These are phyloP conservation scores for Russula dissimulans DNA, from an alignment of 768 basidiomycete species.

Conservation along the genomic window DNA sequence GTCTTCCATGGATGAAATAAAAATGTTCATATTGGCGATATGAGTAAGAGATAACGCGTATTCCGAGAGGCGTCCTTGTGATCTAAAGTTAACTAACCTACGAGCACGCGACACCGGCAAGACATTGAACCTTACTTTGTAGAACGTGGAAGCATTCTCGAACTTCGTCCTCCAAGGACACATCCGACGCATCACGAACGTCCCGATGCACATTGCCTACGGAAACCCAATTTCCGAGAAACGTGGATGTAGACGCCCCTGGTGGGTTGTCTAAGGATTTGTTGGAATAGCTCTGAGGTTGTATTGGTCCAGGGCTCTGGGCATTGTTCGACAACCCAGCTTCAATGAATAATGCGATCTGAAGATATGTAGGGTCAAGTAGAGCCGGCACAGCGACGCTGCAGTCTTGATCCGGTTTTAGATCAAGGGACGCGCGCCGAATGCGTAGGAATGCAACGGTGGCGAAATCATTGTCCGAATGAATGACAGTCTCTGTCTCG, in stretches of 20 bases:
- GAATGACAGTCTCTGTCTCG: constrained; percentile 62
- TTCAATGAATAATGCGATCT: constrained; percentile 10
- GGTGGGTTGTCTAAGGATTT: constrained; percentile 1
- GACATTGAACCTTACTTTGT: constrained; percentile 37
- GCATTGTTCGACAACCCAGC: neutral
- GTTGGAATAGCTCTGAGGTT: constrained; percentile 2
- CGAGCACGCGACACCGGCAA: neutral
- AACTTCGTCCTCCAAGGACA: constrained; percentile 65
- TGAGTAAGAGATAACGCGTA: constrained; percentile 45
- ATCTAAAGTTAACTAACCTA: neutral
- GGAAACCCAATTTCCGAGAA: constrained; percentile 57
- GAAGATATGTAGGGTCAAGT: constrained; percentile 37
- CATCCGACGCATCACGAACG: constrained; percentile 16
- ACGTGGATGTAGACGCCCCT: constrained; percentile 21
- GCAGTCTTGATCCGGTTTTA: constrained; percentile 33
- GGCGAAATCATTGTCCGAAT: constrained; percentile 74
- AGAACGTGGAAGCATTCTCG: constrained; percentile 54
- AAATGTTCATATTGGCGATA: constrained; percentile 71
- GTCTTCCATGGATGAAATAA: constrained; percentile 71
- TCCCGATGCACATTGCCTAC: constrained; percentile 45
- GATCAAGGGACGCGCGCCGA: constrained; percentile 51
- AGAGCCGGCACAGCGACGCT: constrained; percentile 39
- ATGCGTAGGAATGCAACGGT: constrained; percentile 88
- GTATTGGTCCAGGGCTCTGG: neutral
- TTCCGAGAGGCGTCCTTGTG: constrained; percentile 42